These are phyloP conservation scores for Deuterostichococcus epilithicus DNA, from an alignment of 139 green algal species.

Conservation along the genomic window DNA sequence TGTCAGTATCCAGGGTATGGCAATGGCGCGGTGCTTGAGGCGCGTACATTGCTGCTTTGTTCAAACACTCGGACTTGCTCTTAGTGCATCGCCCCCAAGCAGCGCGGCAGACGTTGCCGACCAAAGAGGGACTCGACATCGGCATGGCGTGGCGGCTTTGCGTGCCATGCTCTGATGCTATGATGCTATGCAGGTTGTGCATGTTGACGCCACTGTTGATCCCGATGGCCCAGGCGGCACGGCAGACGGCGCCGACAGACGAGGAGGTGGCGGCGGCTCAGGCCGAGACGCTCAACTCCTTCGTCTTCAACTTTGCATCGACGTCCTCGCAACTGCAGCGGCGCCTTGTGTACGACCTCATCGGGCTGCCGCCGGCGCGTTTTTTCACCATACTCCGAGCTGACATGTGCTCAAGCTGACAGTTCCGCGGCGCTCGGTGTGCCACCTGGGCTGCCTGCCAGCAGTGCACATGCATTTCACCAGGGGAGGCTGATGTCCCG, in stretches of 20 bases:
- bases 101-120: too few species aligned
- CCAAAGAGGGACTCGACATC: too few species aligned
- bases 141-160: too few species aligned
- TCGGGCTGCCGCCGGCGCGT: conserved; percentile 60
- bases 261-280: conserved; percentile 40
- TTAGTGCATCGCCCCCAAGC: too few species aligned
- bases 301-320: conserved; percentile 83
- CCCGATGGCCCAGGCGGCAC: conserved; percentile 2
- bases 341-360: conserved; percentile 50
- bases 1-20: too few species aligned
- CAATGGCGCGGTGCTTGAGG: too few species aligned
- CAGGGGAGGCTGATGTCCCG: too few species aligned
- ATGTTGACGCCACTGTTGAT: not conserved
- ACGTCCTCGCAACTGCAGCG: conserved; percentile 54
- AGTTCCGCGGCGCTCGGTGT: too few species aligned
- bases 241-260: not conserved
- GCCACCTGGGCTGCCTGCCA: too few species aligned
- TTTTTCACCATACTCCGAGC: not conserved
- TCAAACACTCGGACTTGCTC: too few species aligned
- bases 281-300: conserved; percentile 61
- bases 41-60: too few species aligned
- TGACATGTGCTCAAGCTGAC: too few species aligned
- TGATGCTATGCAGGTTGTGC: not conserved
- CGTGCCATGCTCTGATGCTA: not conserved
- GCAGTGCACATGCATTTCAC: not conserved